Conservation (phyloP, 805 yeast species). For the Teunomyces panamensis region DNA sequence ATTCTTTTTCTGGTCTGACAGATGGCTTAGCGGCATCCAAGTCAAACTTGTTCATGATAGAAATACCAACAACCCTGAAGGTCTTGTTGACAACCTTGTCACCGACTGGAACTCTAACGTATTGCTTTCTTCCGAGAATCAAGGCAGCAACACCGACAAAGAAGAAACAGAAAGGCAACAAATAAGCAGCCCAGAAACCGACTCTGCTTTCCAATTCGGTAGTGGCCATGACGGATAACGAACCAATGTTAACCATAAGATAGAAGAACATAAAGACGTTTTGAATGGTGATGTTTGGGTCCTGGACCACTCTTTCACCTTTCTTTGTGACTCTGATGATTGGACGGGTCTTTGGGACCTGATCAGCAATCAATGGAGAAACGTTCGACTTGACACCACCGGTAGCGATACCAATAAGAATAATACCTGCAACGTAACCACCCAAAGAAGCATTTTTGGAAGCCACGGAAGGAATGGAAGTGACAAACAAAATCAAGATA, state of each 20-base stretch:
- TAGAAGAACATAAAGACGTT: slow-evolving; percentile 74
- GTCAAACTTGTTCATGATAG: slow-evolving; percentile 46
- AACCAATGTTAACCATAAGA: slow-evolving; percentile 72
- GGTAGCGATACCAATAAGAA: slow-evolving; percentile 70
- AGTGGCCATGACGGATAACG: slow-evolving; percentile 73
- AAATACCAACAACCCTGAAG: slow-evolving; percentile 42
- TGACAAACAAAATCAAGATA: slow-evolving; percentile 60
- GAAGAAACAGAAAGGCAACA: slow-evolving; percentile 64
- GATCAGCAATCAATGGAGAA: slow-evolving; percentile 67
- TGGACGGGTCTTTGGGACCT: slow-evolving; percentile 40
- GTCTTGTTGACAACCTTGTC: slow-evolving; percentile 59
- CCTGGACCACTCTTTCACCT: slow-evolving; percentile 45
- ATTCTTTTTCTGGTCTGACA: slow-evolving; percentile 43
- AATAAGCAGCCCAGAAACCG: slow-evolving; percentile 74
- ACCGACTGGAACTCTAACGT: slow-evolving; percentile 58
- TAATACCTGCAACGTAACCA: slow-evolving; percentile 56
- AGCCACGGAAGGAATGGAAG: slow-evolving; percentile 63
- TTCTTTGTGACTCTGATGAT: slow-evolving; percentile 34
- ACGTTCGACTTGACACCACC: slow-evolving; percentile 81
- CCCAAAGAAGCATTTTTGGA: slow-evolving; percentile 52
- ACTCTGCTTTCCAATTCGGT: slow-evolving; percentile 64
- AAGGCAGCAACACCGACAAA: slow-evolving; percentile 50
- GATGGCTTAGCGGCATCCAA: slow-evolving; percentile 60
- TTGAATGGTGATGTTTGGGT: slow-evolving; percentile 70
- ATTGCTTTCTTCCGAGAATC: slow-evolving; percentile 51